These are phyloP conservation scores for Aspergillus jensenii DNA, from an alignment of 2,329 filamentous ascomycete genomes.

Conservation along the genomic window DNA sequence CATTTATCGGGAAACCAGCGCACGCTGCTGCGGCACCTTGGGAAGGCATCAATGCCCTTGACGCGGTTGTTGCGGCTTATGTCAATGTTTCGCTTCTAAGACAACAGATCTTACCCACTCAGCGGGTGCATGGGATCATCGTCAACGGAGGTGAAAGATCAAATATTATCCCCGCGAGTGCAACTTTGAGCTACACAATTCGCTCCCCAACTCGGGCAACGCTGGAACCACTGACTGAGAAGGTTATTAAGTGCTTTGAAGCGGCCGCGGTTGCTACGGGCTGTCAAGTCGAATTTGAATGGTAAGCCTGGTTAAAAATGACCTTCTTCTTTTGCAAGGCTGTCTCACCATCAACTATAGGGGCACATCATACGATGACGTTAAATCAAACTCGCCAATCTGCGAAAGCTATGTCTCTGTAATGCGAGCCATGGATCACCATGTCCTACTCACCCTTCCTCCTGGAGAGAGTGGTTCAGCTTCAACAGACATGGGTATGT, in stretches of 20 bases:
- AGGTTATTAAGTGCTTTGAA: conserved; percentile 32
- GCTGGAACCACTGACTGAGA: conserved; percentile 31
- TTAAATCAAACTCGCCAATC: conserved; percentile 31
- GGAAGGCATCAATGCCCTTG: conserved; percentile 59
- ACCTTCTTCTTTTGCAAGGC: not conserved
- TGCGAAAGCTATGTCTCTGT: conserved; percentile 30
- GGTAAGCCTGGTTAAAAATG: conserved; percentile 17
- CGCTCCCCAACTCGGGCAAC: conserved; percentile 42
- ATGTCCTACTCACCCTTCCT: conserved; percentile 21
- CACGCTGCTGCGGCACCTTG: conserved; percentile 57
- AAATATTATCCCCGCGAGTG: conserved; percentile 57
- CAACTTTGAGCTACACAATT: conserved; percentile 46
- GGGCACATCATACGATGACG: conserved; percentile 29
- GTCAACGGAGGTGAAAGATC: conserved; percentile 52
- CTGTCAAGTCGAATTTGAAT: conserved; percentile 29
- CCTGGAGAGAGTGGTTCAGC: conserved; percentile 20
- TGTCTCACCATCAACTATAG: conserved; percentile 14
- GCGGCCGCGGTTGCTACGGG: conserved; percentile 34
- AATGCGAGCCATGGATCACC: conserved; percentile 30
- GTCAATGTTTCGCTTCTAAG: conserved; percentile 50
- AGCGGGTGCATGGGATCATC: conserved; percentile 54
- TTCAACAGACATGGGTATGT: conserved; percentile 31
- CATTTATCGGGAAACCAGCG: conserved; percentile 52
- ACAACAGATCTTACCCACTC: conserved; percentile 54
- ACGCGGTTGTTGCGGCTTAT: conserved; percentile 52